Evolutionary conservation across 2,329 filamentous ascomycete species (phyloP).

Genomic region (Aspergillus clavatus): DNA sequence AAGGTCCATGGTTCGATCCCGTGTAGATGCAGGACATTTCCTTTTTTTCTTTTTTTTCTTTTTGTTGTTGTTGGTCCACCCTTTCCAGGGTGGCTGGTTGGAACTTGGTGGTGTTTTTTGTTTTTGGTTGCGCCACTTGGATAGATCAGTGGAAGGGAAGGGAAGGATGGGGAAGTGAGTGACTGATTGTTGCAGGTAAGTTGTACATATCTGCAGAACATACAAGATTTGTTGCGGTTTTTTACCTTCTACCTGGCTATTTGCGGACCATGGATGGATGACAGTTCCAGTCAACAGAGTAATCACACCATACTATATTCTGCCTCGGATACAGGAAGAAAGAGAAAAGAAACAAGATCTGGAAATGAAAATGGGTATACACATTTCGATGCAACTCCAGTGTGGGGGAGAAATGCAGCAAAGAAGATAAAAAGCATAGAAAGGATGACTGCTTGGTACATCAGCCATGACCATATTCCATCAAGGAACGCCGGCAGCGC

Average conservation of each 20-base stretch:
- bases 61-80: too few relatives aligned
- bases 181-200: too few relatives aligned
- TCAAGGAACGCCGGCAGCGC: constrained; percentile 4
- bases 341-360: constrained; percentile 57
- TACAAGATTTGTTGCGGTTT: too few relatives aligned
- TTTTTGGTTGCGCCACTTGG: too few relatives aligned
- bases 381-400: constrained; percentile 5
- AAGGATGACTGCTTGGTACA: background rate
- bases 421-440: background rate
- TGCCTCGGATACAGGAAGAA: background rate
- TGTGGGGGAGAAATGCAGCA: background rate
- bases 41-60: background rate
- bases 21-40: background rate
- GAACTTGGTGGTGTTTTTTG: too few relatives aligned
- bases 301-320: background rate
- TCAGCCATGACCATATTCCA: constrained; percentile 2
- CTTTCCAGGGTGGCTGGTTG: too few relatives aligned
- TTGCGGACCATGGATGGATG: too few relatives aligned
- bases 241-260: too few relatives aligned
- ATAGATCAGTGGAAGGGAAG: too few relatives aligned
- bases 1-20: constrained; percentile 1
- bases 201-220: too few relatives aligned
- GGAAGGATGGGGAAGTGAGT: too few relatives aligned
- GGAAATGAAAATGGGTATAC: constrained; percentile 10
- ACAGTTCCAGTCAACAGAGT: background rate